Conservation (phyloP, 2,329 filamentous ascomycete genomes). For the Penicillium vulpinum region DNA sequence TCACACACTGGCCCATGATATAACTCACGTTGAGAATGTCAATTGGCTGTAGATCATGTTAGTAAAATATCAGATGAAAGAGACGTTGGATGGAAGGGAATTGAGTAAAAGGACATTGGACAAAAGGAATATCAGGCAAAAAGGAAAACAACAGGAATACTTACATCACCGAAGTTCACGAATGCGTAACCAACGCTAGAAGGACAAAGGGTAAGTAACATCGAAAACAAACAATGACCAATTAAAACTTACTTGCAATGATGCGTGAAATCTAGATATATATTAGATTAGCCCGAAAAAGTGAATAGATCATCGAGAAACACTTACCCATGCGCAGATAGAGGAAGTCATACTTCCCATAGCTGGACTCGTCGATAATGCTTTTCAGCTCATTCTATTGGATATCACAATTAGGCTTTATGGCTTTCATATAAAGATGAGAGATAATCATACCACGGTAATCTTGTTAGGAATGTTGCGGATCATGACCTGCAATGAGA, state of each 20-base stretch:
- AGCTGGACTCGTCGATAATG: conserved; percentile 75
- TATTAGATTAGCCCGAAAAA: not conserved
- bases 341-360: conserved; percentile 88
- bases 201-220: not conserved
- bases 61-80: conserved; percentile 28
- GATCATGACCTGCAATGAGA: conserved; percentile 71
- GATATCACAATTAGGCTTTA: not conserved
- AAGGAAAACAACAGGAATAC: conserved; percentile 28
- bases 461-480: conserved; percentile 91
- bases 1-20: not conserved
- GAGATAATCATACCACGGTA: conserved; percentile 51
- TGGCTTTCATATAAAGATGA: not conserved
- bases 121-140: not conserved
- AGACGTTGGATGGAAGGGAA: not conserved
- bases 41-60: conserved; percentile 56
- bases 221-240: not conserved
- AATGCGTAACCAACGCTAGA: conserved; percentile 91
- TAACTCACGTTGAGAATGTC: conserved; percentile 68
- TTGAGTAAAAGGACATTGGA: too few species aligned
- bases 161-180: conserved; percentile 85
- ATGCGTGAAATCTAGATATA: conserved; percentile 67
- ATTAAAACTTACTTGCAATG: conserved; percentile 70
- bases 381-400: conserved; percentile 68
- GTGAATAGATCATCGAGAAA: not conserved
- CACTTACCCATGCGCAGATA: conserved; percentile 76